phyloP scores from a whole-genome alignment of 108 stramenopile genomes.

The Skeletonema tropicum region DNA sequence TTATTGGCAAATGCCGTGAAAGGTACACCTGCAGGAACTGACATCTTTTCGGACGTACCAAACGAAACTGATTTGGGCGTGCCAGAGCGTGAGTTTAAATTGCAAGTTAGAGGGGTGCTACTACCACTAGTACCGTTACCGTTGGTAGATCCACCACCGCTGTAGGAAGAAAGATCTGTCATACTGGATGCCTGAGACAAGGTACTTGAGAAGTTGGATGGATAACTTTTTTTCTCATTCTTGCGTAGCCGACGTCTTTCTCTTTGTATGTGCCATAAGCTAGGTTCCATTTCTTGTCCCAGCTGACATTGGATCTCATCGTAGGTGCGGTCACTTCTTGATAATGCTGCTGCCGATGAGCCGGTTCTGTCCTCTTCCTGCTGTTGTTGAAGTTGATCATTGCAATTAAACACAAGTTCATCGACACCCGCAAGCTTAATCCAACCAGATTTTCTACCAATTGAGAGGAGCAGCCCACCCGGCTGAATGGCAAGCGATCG shows the following conservation, averaged over 20 bases:
- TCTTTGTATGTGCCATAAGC: slow-evolving; percentile 28
- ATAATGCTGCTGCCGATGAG: background rate
- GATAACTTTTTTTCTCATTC: slow-evolving; percentile 1
- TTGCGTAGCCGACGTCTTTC: slow-evolving; percentile 19
- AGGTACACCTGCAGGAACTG: background rate
- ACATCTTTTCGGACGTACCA: background rate
- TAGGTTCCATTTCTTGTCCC: slow-evolving; percentile 6
- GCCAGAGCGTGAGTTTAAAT: slow-evolving; percentile 5
- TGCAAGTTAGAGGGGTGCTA: slow-evolving; percentile 16
- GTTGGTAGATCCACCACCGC: slow-evolving; percentile 1
- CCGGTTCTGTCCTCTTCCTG: background rate
- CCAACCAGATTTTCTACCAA: slow-evolving; percentile 12
- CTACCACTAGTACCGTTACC: background rate
- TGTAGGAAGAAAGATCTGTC: slow-evolving; percentile 16
- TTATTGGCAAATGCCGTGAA: slow-evolving; percentile 13
- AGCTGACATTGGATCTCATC: slow-evolving; percentile 8
- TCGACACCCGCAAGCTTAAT: slow-evolving; percentile 28
- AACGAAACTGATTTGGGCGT: slow-evolving; percentile 24
- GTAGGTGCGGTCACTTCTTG: background rate
- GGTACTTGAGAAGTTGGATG: background rate
- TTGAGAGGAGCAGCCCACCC: slow-evolving; percentile 10
- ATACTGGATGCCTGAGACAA: slow-evolving; percentile 14
- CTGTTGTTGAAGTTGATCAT: background rate
- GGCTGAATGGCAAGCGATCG: slow-evolving; percentile 18
- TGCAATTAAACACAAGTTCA: slow-evolving; percentile 13